A percentile compares a stretch with the other conserved stretches of the same genome.
Evolutionary conservation across 2,329 filamentous ascomycete genomes (phyloP).

Genomic region (Fusarium dimerum): DNA sequence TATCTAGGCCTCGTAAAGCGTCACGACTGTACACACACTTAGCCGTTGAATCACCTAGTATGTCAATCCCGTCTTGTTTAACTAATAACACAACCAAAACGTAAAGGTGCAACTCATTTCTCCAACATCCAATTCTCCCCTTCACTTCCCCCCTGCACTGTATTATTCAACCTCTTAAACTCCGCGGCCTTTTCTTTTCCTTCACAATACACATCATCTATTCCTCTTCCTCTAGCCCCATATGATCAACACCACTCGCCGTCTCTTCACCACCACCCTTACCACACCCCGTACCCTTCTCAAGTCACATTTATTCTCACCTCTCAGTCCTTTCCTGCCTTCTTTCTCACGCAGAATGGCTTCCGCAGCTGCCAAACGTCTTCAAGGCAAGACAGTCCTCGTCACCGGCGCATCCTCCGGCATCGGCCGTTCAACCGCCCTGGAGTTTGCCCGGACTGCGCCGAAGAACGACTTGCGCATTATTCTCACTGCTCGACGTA

Average conservation of each 20-base stretch:
- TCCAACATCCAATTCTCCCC: neutral
- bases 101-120: neutral
- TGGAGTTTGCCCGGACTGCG: constrained; percentile 88
- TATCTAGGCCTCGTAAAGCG: neutral
- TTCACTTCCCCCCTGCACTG: neutral
- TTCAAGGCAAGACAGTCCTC: constrained; percentile 88
- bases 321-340: constrained; percentile 9
- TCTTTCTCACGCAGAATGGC: constrained; percentile 42
- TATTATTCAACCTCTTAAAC: constrained; percentile 10
- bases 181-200: constrained; percentile 17
- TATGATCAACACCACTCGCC: constrained; percentile 21
- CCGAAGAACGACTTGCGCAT: constrained; percentile 77
- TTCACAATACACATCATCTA: constrained; percentile 2
- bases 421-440: constrained; percentile 80
- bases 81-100: neutral
- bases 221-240: constrained; percentile 8
- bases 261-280: constrained; percentile 14
- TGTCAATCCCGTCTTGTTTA: neutral
- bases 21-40: neutral
- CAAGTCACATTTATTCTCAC: constrained; percentile 2
- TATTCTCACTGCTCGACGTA: constrained; percentile 83
- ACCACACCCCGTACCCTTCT: constrained; percentile 13
- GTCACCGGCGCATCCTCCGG: constrained; percentile 93
- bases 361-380: constrained; percentile 72
- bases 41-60: neutral